Conservation (phyloP, 257 asterid genomes). For the Primulina eburnea region DNA sequence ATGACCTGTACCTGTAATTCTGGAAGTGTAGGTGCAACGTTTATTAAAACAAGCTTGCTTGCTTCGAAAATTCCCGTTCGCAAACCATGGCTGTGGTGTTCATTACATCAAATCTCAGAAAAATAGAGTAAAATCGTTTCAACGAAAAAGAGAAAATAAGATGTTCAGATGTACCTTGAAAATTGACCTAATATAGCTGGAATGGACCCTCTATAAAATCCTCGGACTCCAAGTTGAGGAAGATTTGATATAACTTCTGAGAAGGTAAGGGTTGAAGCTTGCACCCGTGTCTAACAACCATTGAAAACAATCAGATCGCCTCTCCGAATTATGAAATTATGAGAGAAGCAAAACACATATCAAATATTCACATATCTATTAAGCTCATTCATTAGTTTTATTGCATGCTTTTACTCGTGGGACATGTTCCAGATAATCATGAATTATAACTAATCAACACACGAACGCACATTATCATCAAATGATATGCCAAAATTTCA, state of each 20-base stretch:
- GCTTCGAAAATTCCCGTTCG: slow-evolving; percentile 97
- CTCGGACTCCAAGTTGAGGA: slow-evolving; percentile 81
- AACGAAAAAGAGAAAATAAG: neutral
- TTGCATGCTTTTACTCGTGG: slow-evolving; percentile 20
- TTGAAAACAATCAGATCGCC: slow-evolving; percentile 38
- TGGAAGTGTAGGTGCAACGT: slow-evolving; percentile 88
- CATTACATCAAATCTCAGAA: slow-evolving; percentile 10
- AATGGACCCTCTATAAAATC: slow-evolving; percentile 86
- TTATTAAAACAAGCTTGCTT: slow-evolving; percentile 82
- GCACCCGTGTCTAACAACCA: slow-evolving; percentile 77
- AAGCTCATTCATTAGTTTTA: slow-evolving; percentile 13
- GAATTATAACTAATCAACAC: neutral
- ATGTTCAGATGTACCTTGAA: slow-evolving; percentile 54
- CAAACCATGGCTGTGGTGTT: slow-evolving; percentile 76
- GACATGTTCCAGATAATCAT: slow-evolving; percentile 13
- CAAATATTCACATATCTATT: slow-evolving; percentile 13
- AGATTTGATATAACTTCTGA: slow-evolving; percentile 81
- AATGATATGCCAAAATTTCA: neutral
- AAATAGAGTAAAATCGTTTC: slow-evolving; percentile 6
- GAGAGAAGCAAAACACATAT: slow-evolving; percentile 26
- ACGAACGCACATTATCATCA: slow-evolving; percentile 5
- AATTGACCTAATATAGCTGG: slow-evolving; percentile 98
- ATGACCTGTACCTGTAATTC: slow-evolving; percentile 72
- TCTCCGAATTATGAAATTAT: slow-evolving; percentile 23
- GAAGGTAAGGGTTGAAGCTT: slow-evolving; percentile 91